Evolutionary conservation across 2,329 filamentous ascomycete genomes (phyloP), one percentile per base, ranked within the genome.

Genomic region (Penicillium aurantiogriseum): DNA sequence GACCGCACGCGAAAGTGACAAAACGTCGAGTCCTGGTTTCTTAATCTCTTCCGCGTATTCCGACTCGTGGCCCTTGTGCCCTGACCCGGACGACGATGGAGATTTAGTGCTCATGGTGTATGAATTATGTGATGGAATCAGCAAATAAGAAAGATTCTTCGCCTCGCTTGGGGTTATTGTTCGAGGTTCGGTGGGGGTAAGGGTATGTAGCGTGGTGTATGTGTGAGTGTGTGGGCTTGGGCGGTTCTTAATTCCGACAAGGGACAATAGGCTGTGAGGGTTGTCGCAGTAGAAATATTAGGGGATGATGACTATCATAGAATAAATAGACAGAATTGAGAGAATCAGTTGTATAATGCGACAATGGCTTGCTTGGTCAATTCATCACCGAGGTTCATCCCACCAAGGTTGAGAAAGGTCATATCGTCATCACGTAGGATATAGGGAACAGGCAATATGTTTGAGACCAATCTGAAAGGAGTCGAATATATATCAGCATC

Each of bases 1-100:
- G 39, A 97, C 74, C 2, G 81, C 83, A 52, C 83, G 80, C 2
- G 81, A 79, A 9, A 88, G 76, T 33, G 80, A 81, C 46, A 67
- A 65, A 11, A 74, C 60, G 46, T 74, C 74, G 11, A 70, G 63
- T 10, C 63, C 52, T 5, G 66, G 58, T 9, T 58, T 57, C 4
- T 62, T 31, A n/a, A 36, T 59, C 10, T 62, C 51, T 43, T 64
- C 62, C 31, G 53, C 19, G n/a, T 65, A 58, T 15, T 63, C 59
- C 15, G 59, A 57, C 27, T 54, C 56, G 47, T 58, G 57, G 6
- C 55, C 47, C 11, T 33, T 56, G 43, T 62, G 59, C 21, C 66
- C 65, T 38, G 62, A 48, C 15, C 38, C 50, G 11, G 60, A 42
- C 15, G 54, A 54, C 49, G 44, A 40, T 31, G 45, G 51, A 25